Evolutionary conservation across 371 early-diverging fungal species (phyloP), one percentile per base, ranked within the genome.

Genomic region (Modicella reniformis): DNA sequence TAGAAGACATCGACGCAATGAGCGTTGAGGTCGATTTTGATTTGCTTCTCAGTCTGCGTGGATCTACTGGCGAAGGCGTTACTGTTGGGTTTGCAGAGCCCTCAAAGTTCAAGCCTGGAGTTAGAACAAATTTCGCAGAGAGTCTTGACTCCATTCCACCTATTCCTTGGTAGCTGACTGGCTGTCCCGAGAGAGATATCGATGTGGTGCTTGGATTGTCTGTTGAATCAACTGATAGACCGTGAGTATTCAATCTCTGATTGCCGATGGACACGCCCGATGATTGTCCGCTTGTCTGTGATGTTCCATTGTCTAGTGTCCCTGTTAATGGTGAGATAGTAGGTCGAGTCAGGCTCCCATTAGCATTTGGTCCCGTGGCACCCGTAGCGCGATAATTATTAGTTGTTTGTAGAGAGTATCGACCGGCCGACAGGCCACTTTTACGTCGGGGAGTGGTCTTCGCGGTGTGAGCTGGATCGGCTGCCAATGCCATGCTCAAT

Each of bases 371-470:
- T 10, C 57, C 50, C 32, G 9, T 28, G 15, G 37, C 8, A 9
- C 49, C 33, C 25, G 58, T 30, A 13, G 33, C 48, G 3, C 72
- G 59, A 41, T 47, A 56, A 9, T 55, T n/a, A n/a, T 23, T 58
- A 23, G 67, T 40, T 28, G 72, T 33, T 17, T 75, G 76, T 19
- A 71, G 44, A 2, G 75, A 70, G 32, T 59, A 40, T 19, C 76
- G 71, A 28, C 68, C 76, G 8, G 60, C 64, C 15, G 64, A 60
- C 3, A 75, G 48, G 4, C 60, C 72, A 15, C 72, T 75, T 40
- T 75, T 75, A 7, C 76, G 76, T 8, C 76, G 71, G 55, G 76
- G 67, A 12, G 50, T 44, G 2, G 59, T 29, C 17, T 67, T 58
- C 1, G 58, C 23, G 1, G 25, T 13, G 9, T 47, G 61, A 1